Base-by-base conservation (phyloP, 371 early-diverging fungal species). In the Mortierella sp. region DNA sequence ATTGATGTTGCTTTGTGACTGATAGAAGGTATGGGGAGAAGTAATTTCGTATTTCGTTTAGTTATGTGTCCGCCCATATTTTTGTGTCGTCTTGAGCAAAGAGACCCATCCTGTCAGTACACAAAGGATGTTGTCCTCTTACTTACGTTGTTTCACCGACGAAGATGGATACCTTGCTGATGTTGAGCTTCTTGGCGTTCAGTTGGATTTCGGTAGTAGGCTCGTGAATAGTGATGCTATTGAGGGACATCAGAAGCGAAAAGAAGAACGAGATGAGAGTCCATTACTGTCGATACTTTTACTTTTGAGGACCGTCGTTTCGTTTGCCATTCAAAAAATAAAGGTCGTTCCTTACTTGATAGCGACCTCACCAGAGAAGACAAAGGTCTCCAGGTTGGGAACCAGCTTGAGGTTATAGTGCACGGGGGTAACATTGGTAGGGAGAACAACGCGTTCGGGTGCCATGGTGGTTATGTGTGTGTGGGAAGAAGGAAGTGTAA, bases 361-460 rank as follows among this genome's bases (percentile, higher is more conserved):
- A 50, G 78, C 54, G 57, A 73, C 83, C 31, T 79, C 73, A 21
- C 97, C 97, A 0, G 84, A 72, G 78, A 94, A 96, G 31, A 83
- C 89, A 88, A 96, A 95, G 0, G 89, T 86, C 45, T 86, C 89
- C 21, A 96, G 81, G 82, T 96, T 89, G 3, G 97, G 97, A 31
- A 85, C 90, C 50, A 97, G 70, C 68, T 90, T 88, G 26, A 97
- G 77, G 65, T 87, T 88, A 86, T 97, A 97, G 88, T 97, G 96
- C 60, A 88, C 77, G 21, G 98, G 97, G 50, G 88, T 90, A 50
- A 96, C 92, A 72, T 86, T 91, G 45, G 88, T 90, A 34, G 98
- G 98, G 63, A 97, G 87, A 60, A 97, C 87, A 75, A 94, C 91
- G 65, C 90, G 88, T 21, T 86, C 84, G 16, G 83, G 77, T 5